A percentile compares a stretch with the other conserved stretches of the same genome.
Evolutionary conservation across 2,329 filamentous ascomycete species (phyloP).

Genomic region (Penicillium capsulatum): DNA sequence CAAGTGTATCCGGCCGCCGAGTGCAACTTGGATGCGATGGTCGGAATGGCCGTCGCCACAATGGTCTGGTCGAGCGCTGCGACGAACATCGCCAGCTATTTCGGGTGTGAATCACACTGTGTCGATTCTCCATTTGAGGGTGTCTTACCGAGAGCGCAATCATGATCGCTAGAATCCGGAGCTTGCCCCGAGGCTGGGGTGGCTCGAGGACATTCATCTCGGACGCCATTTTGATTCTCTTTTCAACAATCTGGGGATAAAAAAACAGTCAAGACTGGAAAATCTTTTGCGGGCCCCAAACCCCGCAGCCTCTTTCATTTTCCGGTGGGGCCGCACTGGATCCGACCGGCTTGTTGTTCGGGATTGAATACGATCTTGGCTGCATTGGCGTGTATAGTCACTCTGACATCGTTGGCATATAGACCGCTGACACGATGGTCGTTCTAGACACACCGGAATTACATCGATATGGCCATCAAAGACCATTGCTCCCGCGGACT

Average conservation of each 20-base stretch:
- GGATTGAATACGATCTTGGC: not conserved
- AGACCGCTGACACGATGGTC: no score
- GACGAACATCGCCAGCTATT: constrained; percentile 30
- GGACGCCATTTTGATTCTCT: constrained; percentile 11
- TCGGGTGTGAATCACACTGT: constrained; percentile 6
- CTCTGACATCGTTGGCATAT: no score
- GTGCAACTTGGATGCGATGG: constrained; percentile 58
- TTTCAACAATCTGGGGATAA: no score
- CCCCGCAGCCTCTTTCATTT: no score
- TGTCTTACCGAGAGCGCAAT: constrained; percentile 25
- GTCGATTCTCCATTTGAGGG: not conserved
- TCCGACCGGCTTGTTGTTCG: no score
- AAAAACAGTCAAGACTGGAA: no score
- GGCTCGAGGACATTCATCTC: constrained; percentile 18
- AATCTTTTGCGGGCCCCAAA: not conserved
- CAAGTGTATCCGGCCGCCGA: constrained; percentile 69
- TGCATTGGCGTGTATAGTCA: no score
- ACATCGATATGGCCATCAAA: no score
- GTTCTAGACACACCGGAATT: no score
- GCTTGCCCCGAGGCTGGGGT: constrained; percentile 10
- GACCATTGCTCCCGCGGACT: no score
- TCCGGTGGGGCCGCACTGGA: no score
- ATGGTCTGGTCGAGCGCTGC: constrained; percentile 49
- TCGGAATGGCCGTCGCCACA: constrained; percentile 59
- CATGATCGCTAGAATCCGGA: constrained; percentile 26